These are phyloP conservation scores for Cladobotryum protrusum DNA, from an alignment of 2,329 filamentous ascomycete genomes.

Conservation along the genomic window DNA sequence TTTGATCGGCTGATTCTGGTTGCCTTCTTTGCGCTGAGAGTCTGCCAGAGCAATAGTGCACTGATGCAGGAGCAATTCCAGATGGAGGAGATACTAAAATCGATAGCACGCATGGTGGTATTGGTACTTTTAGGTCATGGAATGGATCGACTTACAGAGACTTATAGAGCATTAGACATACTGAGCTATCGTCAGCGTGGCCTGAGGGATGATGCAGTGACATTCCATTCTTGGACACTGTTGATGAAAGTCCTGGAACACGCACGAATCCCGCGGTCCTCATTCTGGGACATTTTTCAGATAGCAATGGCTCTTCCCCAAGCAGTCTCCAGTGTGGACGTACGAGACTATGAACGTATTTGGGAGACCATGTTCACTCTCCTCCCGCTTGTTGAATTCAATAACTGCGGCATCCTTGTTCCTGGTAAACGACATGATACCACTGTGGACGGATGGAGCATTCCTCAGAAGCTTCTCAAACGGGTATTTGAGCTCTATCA, in stretches of 20 bases:
- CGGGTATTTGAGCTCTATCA: slow-evolving; percentile 54
- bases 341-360: slow-evolving; percentile 44
- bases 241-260: slow-evolving; percentile 48
- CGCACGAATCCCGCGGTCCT: slow-evolving; percentile 42
- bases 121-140: slow-evolving; percentile 37
- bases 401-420: slow-evolving; percentile 45
- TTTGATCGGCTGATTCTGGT: slow-evolving; percentile 28
- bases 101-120: slow-evolving; percentile 32
- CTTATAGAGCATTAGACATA: slow-evolving; percentile 45
- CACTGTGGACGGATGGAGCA: slow-evolving; percentile 49
- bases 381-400: slow-evolving; percentile 56
- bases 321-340: slow-evolving; percentile 30
- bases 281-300: slow-evolving; percentile 57
- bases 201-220: slow-evolving; percentile 40
- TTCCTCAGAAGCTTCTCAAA: slow-evolving; percentile 52
- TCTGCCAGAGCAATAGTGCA: slow-evolving; percentile 34
- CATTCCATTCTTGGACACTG: slow-evolving; percentile 52
- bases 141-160: slow-evolving; percentile 34
- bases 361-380: slow-evolving; percentile 57
- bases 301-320: slow-evolving; percentile 29
- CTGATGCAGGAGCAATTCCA: slow-evolving; percentile 33
- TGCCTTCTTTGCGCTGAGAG: slow-evolving; percentile 31
- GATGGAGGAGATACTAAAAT: slow-evolving; percentile 44
- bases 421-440: slow-evolving; percentile 24
- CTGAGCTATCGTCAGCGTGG: slow-evolving; percentile 43